Conservation (phyloP, 805 yeast species). For the Torulaspora indica region DNA sequence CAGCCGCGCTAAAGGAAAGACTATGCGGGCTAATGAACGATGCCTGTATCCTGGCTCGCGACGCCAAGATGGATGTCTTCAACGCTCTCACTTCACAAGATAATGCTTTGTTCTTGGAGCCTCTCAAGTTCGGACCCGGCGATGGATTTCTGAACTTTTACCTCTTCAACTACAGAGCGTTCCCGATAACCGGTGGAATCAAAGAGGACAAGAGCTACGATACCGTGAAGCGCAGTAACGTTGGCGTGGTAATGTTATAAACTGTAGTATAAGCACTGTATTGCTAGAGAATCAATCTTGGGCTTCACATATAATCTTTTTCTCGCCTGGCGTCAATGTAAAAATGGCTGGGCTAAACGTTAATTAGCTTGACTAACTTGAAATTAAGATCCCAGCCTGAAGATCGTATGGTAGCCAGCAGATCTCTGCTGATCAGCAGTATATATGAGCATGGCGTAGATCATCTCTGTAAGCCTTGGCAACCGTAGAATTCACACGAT, state of each 20-base stretch:
- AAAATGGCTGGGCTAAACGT: slow-evolving; percentile 9
- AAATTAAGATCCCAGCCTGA: background rate
- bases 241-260: slow-evolving; percentile 79
- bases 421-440: no score
- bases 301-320: background rate
- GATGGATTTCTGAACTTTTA: slow-evolving; percentile 91
- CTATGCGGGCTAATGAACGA: slow-evolving; percentile 61
- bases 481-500: background rate
- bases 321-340: background rate
- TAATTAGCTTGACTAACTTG: background rate
- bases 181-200: slow-evolving; percentile 78
- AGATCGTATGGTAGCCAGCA: background rate
- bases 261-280: slow-evolving; percentile 33
- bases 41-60: slow-evolving; percentile 65
- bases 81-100: slow-evolving; percentile 91
- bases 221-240: slow-evolving; percentile 60
- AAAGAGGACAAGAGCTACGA: slow-evolving; percentile 51
- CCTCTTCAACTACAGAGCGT: slow-evolving; percentile 82
- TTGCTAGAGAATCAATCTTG: background rate
- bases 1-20: slow-evolving; percentile 49
- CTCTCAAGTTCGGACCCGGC: slow-evolving; percentile 85
- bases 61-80: slow-evolving; percentile 78
- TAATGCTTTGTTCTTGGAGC: slow-evolving; percentile 74
- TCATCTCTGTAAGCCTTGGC: background rate
- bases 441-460: background rate